Evolutionary conservation across 2,329 filamentous ascomycete genomes (phyloP), one percentile per base, ranked within the genome.

Genomic region (Sclerotinia sclerotiorum): DNA sequence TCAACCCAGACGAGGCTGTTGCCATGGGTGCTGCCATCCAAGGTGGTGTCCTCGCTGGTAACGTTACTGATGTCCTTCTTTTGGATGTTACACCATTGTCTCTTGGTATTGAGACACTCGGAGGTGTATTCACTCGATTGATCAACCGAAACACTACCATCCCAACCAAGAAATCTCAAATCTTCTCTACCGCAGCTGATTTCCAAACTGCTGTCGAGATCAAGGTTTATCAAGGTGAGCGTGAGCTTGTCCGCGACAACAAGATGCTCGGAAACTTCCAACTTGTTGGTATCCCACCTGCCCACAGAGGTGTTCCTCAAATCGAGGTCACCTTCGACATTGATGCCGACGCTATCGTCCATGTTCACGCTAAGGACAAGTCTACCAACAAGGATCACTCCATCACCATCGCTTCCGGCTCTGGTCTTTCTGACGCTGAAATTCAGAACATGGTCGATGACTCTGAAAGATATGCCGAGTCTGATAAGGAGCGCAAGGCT

Each of bases 91-190:
- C 94, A 73, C 94, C 94, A 75, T 88, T 97, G 49, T 97, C 94
- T 64, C 93, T 98, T 72, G 94, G 94, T 90, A 97, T 98, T 75
- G 94, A 98, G 89, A 98, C 94, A 69, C 90, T 97, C 44, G 94
- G 94, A 76, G 94, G 94, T 88, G 94, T 97, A 78, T 97, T 98
- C 87, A 97, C 94, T 73, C 93, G 93, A 79, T 82, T 98, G 81
- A 98, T 98, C 86, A 97, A 97, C 90, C 92, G 94, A 77, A 98
- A 98, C 88, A 98, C 94, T 79, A 97, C 94, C 74, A 98, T 98
- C 79, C 94, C 94, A 69, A 98, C 94, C 84, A 97, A 97, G 90
- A 98, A 98, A 86, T 97, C 94, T 17, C 93, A 97, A 84, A 89
- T 94, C 79, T 98, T 98, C 89, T 97, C 94, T 68, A 98, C 94